phyloP scores from a whole-genome alignment of 495 filamentous ascomycete genomes.

The Aspergillus ellipticus region DNA sequence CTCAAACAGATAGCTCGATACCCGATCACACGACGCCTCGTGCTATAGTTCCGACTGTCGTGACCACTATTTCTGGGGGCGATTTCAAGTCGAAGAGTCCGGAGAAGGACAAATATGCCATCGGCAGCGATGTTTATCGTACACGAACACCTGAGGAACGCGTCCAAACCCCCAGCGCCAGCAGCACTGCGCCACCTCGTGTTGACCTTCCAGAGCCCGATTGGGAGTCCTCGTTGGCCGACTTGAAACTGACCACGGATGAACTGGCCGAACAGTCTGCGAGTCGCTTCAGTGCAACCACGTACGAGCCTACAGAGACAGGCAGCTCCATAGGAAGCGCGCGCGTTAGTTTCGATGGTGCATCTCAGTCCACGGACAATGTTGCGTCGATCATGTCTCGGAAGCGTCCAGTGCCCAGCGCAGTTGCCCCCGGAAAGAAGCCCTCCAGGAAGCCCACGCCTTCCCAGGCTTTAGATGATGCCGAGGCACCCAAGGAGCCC shows the following conservation, averaged over 20 bases:
- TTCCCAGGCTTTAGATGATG: slow-evolving; percentile 41
- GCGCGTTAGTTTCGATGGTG: slow-evolving; percentile 35
- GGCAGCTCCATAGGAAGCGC: slow-evolving; percentile 37
- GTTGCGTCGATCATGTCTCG: slow-evolving; percentile 45
- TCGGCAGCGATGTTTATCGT: slow-evolving; percentile 5
- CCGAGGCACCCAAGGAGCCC: slow-evolving; percentile 53
- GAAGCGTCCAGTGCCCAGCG: slow-evolving; percentile 43
- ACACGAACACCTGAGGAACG: slow-evolving; percentile 9
- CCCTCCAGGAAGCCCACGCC: slow-evolving; percentile 50
- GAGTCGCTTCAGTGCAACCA: slow-evolving; percentile 73
- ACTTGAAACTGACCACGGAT: slow-evolving; percentile 26
- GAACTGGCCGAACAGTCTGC: slow-evolving; percentile 38
- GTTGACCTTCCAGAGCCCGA: slow-evolving; percentile 21
- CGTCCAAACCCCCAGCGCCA: slow-evolving; percentile 8
- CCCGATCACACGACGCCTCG: slow-evolving; percentile 1
- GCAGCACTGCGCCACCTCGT: slow-evolving; percentile 21
- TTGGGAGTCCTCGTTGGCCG: slow-evolving; percentile 19
- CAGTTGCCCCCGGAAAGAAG: slow-evolving; percentile 41
- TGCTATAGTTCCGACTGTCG: slow-evolving; percentile 26
- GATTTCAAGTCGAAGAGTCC: slow-evolving; percentile 15
- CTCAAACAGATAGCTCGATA: not conserved
- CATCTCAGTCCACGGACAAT: slow-evolving; percentile 33
- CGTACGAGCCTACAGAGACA: slow-evolving; percentile 56
- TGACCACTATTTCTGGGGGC: slow-evolving; percentile 41
- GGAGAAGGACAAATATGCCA: slow-evolving; percentile 12